Conservation (phyloP, 2,329 filamentous ascomycete species). For the Penicillium sp. region DNA sequence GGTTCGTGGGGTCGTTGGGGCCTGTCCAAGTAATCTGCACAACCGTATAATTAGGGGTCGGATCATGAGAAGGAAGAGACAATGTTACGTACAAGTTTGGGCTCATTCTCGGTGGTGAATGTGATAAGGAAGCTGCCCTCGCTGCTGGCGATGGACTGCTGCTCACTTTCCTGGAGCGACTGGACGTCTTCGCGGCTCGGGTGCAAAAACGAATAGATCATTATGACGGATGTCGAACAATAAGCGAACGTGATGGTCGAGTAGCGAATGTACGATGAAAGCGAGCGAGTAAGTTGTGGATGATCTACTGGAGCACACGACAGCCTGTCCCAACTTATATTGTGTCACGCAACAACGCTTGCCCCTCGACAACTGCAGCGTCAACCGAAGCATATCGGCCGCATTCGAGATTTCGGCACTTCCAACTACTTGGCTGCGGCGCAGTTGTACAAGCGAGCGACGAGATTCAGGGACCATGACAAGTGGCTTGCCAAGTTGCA, state of each 20-base stretch:
- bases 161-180: neutral
- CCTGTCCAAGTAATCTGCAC: conserved; percentile 19
- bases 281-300: neutral
- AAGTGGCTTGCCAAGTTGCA: conserved; percentile 4
- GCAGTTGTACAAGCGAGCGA: neutral
- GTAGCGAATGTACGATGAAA: neutral
- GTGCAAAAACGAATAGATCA: neutral
- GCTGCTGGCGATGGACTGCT: neutral
- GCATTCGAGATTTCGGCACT: neutral
- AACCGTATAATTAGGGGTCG: too few species aligned
- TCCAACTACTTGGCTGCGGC: conserved; percentile 5
- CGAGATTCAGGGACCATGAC: neutral
- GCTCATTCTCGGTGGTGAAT: neutral
- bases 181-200: neutral
- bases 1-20: conserved; percentile 53
- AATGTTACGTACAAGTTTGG: neutral
- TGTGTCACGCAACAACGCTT: too few species aligned
- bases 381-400: neutral
- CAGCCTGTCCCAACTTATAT: neutral
- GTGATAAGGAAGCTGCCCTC: neutral
- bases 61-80: too few species aligned
- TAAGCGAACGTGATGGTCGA: neutral
- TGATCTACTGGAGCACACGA: neutral
- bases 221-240: neutral
- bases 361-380: neutral